phyloP scores from a whole-genome alignment of 768 basidiomycete genomes.

The Hemileccinum rubropunctum region DNA sequence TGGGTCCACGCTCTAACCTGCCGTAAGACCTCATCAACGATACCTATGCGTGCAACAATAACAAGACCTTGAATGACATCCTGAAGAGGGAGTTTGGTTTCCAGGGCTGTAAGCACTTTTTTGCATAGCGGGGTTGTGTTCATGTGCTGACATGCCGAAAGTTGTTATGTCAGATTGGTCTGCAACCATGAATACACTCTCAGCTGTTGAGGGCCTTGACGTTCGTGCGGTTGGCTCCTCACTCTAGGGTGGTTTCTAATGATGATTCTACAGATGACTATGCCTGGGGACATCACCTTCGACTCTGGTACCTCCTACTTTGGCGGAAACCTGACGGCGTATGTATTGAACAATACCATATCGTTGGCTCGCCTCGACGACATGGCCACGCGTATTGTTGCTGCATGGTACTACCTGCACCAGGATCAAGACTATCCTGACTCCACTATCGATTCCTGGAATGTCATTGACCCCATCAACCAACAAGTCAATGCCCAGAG shows the following conservation, averaged over 20 bases:
- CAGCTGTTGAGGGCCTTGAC: conserved; percentile 61
- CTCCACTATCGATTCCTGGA: conserved; percentile 27
- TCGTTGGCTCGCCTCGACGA: conserved; percentile 59
- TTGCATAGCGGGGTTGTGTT: background rate
- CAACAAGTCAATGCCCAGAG: conserved; percentile 55
- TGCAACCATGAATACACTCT: conserved; percentile 47
- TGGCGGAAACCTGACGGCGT: conserved; percentile 54
- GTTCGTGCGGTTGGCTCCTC: conserved; percentile 32
- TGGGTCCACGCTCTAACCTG: background rate
- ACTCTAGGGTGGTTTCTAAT: background rate
- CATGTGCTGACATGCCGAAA: conserved; percentile 15
- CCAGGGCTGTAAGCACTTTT: conserved; percentile 48
- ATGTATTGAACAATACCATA: conserved; percentile 61
- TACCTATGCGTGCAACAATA: conserved; percentile 63
- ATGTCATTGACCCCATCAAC: conserved; percentile 29
- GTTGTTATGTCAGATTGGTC: conserved; percentile 62
- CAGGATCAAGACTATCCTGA: conserved; percentile 32
- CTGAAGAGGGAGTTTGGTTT: conserved; percentile 67
- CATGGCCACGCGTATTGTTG: conserved; percentile 69
- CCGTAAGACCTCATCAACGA: conserved; percentile 50
- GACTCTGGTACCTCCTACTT: conserved; percentile 47
- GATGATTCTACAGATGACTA: conserved; percentile 52
- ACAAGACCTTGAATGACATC: conserved; percentile 55
- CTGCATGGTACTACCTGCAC: conserved; percentile 50
- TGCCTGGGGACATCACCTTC: conserved; percentile 60